Evolutionary conservation across 371 early-diverging fungal species (phyloP).

Genomic region (Thermomucor indicae-seudaticae): DNA sequence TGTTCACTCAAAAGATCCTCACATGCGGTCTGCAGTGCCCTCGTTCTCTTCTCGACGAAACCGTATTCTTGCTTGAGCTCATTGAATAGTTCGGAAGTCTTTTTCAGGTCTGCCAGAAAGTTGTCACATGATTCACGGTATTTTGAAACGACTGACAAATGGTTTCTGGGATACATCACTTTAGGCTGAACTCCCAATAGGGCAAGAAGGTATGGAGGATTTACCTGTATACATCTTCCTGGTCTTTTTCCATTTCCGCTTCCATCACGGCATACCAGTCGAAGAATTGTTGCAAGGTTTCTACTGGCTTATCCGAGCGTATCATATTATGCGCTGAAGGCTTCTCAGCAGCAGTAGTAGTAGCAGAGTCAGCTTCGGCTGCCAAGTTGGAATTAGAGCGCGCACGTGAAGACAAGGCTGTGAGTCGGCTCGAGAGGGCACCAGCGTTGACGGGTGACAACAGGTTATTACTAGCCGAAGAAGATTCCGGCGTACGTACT

Average conservation of each 20-base stretch:
- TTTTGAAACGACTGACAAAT: conserved; percentile 42
- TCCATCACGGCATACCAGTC: conserved; percentile 86
- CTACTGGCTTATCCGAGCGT: conserved; percentile 56
- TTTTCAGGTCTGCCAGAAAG: conserved; percentile 55
- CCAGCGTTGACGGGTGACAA: conserved; percentile 23
- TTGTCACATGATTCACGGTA: conserved; percentile 52
- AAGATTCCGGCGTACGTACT: conserved; percentile 26
- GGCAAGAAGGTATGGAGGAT: background rate
- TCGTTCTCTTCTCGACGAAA: conserved; percentile 72
- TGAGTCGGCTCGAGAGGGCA: conserved; percentile 20
- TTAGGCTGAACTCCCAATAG: background rate
- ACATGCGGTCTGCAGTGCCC: conserved; percentile 73
- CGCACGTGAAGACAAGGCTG: conserved; percentile 21
- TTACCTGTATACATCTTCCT: conserved; percentile 78
- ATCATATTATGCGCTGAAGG: conserved; percentile 25
- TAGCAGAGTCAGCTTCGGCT: conserved; percentile 24
- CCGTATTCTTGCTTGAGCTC: conserved; percentile 62
- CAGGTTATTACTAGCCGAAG: conserved; percentile 1
- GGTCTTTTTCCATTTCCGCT: conserved; percentile 76
- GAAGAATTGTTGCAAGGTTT: conserved; percentile 84
- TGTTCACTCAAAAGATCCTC: conserved; percentile 73
- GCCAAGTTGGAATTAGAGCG: conserved; percentile 45
- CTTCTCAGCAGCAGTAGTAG: too few species aligned
- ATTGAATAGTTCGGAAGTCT: conserved; percentile 50
- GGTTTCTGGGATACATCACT: conserved; percentile 33